phyloP scores from a whole-genome alignment of 306 rosid genomes.

The Fragaria nilgerrensis region DNA sequence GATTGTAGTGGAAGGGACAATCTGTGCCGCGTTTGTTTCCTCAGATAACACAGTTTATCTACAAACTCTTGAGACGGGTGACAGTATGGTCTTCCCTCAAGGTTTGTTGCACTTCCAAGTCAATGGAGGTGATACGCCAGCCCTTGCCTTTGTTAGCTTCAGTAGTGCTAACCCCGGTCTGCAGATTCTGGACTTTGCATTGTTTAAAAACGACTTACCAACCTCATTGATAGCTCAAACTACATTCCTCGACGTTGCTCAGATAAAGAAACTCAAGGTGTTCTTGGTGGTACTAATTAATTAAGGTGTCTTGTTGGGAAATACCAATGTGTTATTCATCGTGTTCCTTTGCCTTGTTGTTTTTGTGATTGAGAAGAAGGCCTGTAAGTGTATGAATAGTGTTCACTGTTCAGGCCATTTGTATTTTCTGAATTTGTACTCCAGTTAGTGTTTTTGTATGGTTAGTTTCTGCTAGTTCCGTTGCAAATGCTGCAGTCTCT shows the following conservation, averaged over 20 bases:
- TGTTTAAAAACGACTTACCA: conserved; percentile 67
- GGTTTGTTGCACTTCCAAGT: conserved; percentile 76
- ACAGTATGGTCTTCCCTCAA: conserved; percentile 74
- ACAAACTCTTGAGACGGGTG: conserved; percentile 61
- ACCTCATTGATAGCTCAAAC: conserved; percentile 41
- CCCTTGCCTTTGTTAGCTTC: conserved; percentile 49
- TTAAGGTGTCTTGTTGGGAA: background rate
- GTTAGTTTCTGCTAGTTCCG: background rate
- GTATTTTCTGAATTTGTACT: background rate
- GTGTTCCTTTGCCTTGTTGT: conserved; percentile 8
- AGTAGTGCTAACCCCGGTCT: conserved; percentile 72
- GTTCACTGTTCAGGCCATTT: background rate
- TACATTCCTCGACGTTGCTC: conserved; percentile 59
- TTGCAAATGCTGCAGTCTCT: background rate
- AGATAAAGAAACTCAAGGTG: conserved; percentile 77
- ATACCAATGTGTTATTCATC: conserved; percentile 2
- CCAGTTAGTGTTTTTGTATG: background rate
- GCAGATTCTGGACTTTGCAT: conserved; percentile 62
- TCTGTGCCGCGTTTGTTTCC: conserved; percentile 64
- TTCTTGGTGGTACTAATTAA: conserved; percentile 70
- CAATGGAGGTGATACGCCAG: conserved; percentile 30
- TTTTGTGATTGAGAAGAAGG: conserved; percentile 7
- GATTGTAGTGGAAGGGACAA: conserved; percentile 41
- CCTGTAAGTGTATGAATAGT: conserved; percentile 14
- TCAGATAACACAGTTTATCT: conserved; percentile 54